Conservation (phyloP, 768 basidiomycete genomes). For the Mycena haematopus region DNA sequence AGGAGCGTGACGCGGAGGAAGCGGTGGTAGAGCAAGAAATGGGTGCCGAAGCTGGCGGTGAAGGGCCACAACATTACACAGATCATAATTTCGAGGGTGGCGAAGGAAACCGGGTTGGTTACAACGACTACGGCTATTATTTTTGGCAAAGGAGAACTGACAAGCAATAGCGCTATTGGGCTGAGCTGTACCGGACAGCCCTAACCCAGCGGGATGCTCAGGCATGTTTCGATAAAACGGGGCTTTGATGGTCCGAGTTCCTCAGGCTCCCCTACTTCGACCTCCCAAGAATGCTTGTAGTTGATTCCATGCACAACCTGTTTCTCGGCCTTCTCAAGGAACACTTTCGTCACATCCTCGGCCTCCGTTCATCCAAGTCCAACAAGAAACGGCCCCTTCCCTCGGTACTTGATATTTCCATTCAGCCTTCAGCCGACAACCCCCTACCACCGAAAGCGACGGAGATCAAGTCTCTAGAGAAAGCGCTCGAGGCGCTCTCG, state of each 20-base stretch:
- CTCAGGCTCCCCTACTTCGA: slow-evolving; percentile 9
- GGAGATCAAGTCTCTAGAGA: not conserved
- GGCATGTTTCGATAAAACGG: not conserved
- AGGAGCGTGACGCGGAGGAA: too few species aligned
- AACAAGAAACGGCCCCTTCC: not conserved
- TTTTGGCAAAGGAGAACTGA: not conserved
- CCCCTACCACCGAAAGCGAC: not conserved
- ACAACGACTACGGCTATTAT: not conserved
- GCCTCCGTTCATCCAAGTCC: not conserved
- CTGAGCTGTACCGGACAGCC: not conserved
- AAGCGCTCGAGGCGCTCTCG: not conserved
- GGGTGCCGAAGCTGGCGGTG: not conserved
- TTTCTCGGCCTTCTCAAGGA: slow-evolving; percentile 9
- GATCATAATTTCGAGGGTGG: not conserved
- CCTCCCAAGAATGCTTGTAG: not conserved
- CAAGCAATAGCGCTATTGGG: not conserved
- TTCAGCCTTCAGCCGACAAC: not conserved
- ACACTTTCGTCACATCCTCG: slow-evolving; percentile 4
- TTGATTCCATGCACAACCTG: slow-evolving; percentile 15
- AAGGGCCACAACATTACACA: too few species aligned
- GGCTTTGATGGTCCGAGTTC: slow-evolving; percentile 3
- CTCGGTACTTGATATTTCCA: too few species aligned
- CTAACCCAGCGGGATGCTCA: not conserved
- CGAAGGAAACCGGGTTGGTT: not conserved
- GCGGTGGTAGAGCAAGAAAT: not conserved